Base-by-base conservation (phyloP, 148 eudicot genomes). In the Oxyria digyna region DNA sequence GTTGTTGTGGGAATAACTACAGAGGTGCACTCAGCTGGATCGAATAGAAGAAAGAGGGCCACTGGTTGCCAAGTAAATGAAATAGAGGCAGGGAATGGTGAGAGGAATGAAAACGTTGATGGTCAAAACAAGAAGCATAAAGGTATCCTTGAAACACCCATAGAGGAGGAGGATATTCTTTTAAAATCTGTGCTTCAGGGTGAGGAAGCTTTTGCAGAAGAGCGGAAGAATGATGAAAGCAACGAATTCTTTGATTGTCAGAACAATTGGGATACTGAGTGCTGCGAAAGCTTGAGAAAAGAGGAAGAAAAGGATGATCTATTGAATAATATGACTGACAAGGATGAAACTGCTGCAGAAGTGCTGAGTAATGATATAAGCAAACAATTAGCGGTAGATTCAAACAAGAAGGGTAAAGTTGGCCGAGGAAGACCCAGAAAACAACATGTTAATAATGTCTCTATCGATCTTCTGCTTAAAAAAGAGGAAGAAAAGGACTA, bases 1-100 rank as follows among this genome's bases (percentile, higher is more conserved):
- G 29, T 81, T 23, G 42, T 40, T 79, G 78, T 81, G 73, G 77
- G 75, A 6, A 48, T 65, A 33, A 75, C 43, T 49, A 37, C 41
- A 29, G 11, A 42, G n/a, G 79, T 67, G 35, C 74, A 68, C 71
- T 73, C 24, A 46, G 57, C 67, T 38, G 75, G 73, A 8, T 50
- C 18, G 6, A 59, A n/a, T 62, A 78, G 71, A 68, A 69, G 81
- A 64, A 76, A 76, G 80, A 74, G 42, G 57, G 82, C 15, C 23
- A 21, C 43, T 65, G 73, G 67, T 50, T 26, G 15, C 37, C 54
- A n/a, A 17, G 72, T 20, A 24, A 76, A 72, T 24, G 70, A 49
- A 31, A 24, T 35, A 17, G 37, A 42, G 27, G 9, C 41, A 13
- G 37, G 59, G 38, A 57, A 66, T 42, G 71, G 18, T 42, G 77